Base-by-base conservation (phyloP, 73 alveolate species). In the Paramecium primaurelia region DNA sequence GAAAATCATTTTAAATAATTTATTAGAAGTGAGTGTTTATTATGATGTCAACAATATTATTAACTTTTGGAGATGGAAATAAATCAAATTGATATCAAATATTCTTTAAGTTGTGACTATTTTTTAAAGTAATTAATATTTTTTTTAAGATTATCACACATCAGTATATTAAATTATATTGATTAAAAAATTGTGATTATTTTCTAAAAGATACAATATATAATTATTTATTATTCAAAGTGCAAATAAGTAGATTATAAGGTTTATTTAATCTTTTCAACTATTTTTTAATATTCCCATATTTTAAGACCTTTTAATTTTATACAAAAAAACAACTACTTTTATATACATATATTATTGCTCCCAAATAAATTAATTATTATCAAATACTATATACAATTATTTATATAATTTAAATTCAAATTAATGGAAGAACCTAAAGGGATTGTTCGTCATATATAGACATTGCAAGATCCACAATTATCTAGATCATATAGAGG, bases 401-500 rank as follows among this genome's bases (percentile, higher is more conserved):
- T 54, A 54, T 54, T 18, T n/a, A 54, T 54, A 64, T 64, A 64
- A 32, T 64, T 64, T 28, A 64, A 64, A 32, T 64, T 64, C 84
- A 64, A 64, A 64, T 64, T 64, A 32, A 64, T 64, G 84, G 84
- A 64, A 64, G 84, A 64, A 34, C 45, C 87, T 16, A 64, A 54
- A 40, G 51, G 59, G 26, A 64, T 64, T 32, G 84, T 64, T 25
- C 42, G 84, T 11, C 84, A 64, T 34, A 25, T 64, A 32, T 34
- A 64, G 26, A 64, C 84, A 64, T 34, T 64, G 9, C 49, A 64
- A n/a, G 84, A 64, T 64, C 99, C 99, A 54, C 97, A 97, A 75
- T 95, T 97, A 32, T 96, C 97, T 95, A 93, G 99, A 73, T 98
- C 98, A 34, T 98, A 96, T 89, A 98, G 96, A 88, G 99, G 99